Conservation (phyloP, 2,329 filamentous ascomycete genomes). For the Fusarium protoensiforme region DNA sequence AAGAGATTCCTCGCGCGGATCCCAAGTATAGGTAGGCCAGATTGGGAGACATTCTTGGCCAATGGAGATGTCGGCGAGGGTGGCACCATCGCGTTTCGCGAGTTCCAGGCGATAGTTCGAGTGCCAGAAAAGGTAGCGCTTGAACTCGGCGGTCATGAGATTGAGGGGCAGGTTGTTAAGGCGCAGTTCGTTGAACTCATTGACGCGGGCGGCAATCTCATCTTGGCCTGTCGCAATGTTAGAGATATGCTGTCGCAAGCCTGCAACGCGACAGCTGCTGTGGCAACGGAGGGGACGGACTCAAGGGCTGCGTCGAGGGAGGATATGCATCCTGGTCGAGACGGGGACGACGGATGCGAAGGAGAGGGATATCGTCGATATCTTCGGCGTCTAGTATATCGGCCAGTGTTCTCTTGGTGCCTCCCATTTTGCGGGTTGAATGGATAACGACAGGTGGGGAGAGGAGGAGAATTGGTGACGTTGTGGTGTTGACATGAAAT, state of each 20-base stretch:
- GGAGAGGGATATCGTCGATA: neutral
- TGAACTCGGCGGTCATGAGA: constrained; percentile 37
- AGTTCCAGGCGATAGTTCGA: constrained; percentile 38
- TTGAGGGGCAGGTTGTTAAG: constrained; percentile 28
- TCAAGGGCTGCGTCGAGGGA: neutral
- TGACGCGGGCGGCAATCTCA: neutral
- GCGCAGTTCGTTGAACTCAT: constrained; percentile 25
- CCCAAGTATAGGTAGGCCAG: constrained; percentile 43
- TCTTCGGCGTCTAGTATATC: neutral
- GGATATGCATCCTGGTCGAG: neutral
- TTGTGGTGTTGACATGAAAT: neutral
- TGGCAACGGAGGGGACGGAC: neutral
- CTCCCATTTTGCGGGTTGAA: neutral
- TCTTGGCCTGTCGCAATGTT: neutral
- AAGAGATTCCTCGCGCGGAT: constrained; percentile 36
- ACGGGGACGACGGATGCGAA: neutral
- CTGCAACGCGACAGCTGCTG: too few relatives aligned
- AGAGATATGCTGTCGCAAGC: neutral
- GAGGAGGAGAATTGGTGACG: neutral
- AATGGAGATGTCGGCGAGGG: constrained; percentile 36
- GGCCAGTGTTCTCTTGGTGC: neutral
- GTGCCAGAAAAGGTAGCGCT: constrained; percentile 30
- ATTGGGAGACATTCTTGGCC: constrained; percentile 45
- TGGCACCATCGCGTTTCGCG: constrained; percentile 28
- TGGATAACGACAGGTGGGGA: neutral